These are phyloP conservation scores for Monosporozyma solicola DNA, from an alignment of 805 yeast genomes.

Conservation along the genomic window DNA sequence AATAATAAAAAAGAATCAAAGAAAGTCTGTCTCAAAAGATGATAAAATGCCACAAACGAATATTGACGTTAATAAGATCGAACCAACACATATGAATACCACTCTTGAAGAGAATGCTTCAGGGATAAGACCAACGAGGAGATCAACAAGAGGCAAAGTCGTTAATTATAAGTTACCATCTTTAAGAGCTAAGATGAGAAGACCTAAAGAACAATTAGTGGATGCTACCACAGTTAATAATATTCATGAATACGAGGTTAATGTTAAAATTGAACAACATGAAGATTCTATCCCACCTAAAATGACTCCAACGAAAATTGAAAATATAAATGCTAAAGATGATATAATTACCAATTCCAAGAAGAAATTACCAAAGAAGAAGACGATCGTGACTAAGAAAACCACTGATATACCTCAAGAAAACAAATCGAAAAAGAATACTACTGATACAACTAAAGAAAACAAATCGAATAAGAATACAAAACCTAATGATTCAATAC, in stretches of 20 bases:
- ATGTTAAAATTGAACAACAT: conserved; percentile 1
- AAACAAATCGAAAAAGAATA: not conserved
- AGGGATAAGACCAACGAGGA: conserved; percentile 13
- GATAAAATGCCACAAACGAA: conserved; percentile 32
- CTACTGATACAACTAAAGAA: not conserved
- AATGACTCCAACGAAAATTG: not conserved
- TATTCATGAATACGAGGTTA: conserved; percentile 29
- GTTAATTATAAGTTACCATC: conserved; percentile 65
- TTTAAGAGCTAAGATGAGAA: conserved; percentile 56
- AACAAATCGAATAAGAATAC: not conserved
- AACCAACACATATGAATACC: conserved; percentile 9
- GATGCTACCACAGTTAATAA: conserved; percentile 46
- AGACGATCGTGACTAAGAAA: too few species aligned
- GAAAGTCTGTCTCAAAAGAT: conserved; percentile 26
- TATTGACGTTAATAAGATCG: conserved; percentile 3
- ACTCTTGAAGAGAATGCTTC: conserved; percentile 12
- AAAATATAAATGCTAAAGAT: not conserved
- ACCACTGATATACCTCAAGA: too few species aligned
- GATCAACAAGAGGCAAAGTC: conserved; percentile 46
- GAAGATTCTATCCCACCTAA: not conserved
- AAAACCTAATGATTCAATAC: not conserved
- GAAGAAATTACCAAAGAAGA: not conserved
- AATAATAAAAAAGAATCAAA: conserved; percentile 14
- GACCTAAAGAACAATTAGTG: conserved; percentile 49
- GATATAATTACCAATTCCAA: not conserved